These are phyloP conservation scores for Saitozyma podzolica DNA, from an alignment of 768 basidiomycete genomes.

Conservation along the genomic window DNA sequence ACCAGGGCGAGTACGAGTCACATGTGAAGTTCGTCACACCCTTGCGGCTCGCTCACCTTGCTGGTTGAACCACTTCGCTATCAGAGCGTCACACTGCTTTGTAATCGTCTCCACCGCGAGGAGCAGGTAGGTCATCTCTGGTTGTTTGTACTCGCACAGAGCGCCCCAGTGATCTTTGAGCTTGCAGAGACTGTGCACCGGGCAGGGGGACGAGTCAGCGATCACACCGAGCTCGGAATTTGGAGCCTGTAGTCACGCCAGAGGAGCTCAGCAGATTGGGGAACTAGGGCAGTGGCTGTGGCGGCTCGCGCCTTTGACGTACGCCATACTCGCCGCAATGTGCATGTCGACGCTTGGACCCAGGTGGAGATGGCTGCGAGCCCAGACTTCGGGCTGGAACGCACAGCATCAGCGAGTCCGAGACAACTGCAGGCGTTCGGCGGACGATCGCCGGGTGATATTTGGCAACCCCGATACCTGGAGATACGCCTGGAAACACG, in stretches of 20 bases:
- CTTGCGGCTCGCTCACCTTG: slow-evolving; percentile 11
- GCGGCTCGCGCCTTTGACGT: neutral
- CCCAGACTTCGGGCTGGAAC: slow-evolving; percentile 25
- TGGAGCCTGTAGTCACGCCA: too few relatives aligned
- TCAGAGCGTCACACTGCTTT: slow-evolving; percentile 21
- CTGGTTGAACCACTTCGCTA: slow-evolving; percentile 21
- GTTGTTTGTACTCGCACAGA: slow-evolving; percentile 14
- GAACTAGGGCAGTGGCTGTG: too few relatives aligned
- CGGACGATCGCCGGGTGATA: too few relatives aligned
- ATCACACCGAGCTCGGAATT: too few relatives aligned
- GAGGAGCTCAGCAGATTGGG: too few relatives aligned
- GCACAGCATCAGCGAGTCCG: too few relatives aligned
- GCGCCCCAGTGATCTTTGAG: slow-evolving; percentile 35
- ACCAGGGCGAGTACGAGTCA: too few relatives aligned
- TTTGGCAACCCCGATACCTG: too few relatives aligned
- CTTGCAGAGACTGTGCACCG: slow-evolving; percentile 23
- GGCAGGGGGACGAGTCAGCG: too few relatives aligned
- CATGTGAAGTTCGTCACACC: too few relatives aligned
- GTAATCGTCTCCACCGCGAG: slow-evolving; percentile 23
- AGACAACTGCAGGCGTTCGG: too few relatives aligned
- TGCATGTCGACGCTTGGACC: slow-evolving; percentile 29
- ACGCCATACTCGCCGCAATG: slow-evolving; percentile 30
- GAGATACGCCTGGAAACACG: neutral
- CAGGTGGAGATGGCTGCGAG: slow-evolving; percentile 26
- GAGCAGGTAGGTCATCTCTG: slow-evolving; percentile 17